Base-by-base conservation (phyloP, 2,329 filamentous ascomycete genomes). In the Nectriaceae sp. region DNA sequence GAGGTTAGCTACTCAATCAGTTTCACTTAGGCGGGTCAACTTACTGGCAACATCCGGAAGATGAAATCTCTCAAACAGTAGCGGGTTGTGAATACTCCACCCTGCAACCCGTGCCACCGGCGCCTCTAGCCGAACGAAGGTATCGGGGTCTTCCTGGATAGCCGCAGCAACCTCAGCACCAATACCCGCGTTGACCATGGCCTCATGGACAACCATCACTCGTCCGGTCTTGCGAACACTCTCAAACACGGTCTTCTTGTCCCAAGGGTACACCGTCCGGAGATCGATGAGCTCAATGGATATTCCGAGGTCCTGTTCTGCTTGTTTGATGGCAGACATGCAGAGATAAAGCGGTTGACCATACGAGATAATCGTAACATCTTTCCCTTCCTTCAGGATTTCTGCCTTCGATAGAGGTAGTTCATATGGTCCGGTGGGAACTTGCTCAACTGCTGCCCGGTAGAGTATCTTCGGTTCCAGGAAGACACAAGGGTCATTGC, bases 391-490 rank as follows among this genome's bases (percentile, higher is more conserved):
- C 68, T 91, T 93, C 19, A 97, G 66, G 0, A 96, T 71, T 65
- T 97, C 91, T 0, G 92, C 92, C 67, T 90, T 93, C 60, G 86
- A 90, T 11, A 97, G 76, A 0, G 91, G 90, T 13, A 97, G 78
- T n/a, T 85, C 84, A 67, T 94, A 97, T 3, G 88, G 75, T 19
- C 84, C 87, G 1, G 85, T 82, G 1, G 92, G 92, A 1, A 97
- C 92, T 67, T 96, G 89, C 69, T 97, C 92, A 21, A 96, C 89
- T 0, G 92, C 89, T 0, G 92, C 91, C 18, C 92, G 86, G 69
- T 97, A 97, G 11, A 97, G 75, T 40, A 94, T 89, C 73, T 97
- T 97, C 38, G 92, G 92, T 67, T 97, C 92, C 85, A 97, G 85
- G 70, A 97, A 96, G 44, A 97, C 76, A 53, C 93, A 90, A 0